Base-by-base conservation (phyloP, 2,329 filamentous ascomycete genomes). In the Fusarium aywerte region DNA sequence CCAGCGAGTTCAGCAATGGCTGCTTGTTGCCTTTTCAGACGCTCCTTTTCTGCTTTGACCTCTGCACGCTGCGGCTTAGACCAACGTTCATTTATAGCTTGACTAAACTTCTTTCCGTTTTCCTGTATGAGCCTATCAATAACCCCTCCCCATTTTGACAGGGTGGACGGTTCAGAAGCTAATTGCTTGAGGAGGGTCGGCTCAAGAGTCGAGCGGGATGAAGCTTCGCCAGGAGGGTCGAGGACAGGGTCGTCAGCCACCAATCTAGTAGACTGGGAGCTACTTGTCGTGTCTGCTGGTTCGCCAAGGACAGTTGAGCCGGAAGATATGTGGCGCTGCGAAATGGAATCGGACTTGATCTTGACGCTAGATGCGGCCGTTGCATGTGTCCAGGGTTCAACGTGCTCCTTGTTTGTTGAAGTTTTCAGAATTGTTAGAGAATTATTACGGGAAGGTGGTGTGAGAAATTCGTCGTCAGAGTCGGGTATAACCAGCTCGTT, bases 381-480 rank as follows among this genome's bases (percentile, higher is more conserved):
- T 15, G 52, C 42, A 18, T 16, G 25, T 25, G 31, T 31, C 18
- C 45, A 32, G 10, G 52, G 39, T 33, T 49, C 48, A 25, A 32
- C 29, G 31, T 25, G 52, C 10, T 48, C 18, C 5, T 21, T n/a
- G 18, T 62, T 47, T 32, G 18, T 23, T 4, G 62, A 63, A 27
- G 16, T 33, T 25, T 65, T 43, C n/a, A 47, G 21, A 40, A 65
- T 42, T 18, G 54, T 58, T 11, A 67, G 47, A 20, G 71, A 68
- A 10, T 35, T 62, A 20, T 69, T 73, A 45, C 68, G 69, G 16
- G 74, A 75, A 20, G 71, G 77, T 70, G 54, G 73, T 60, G 70
- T 83, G 36, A 83, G 68, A 39, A 82, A 83, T 40, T 87, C 85
- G 40, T 87, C 85, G 42, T 88, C 86, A 0, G 86, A 88, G 67